Evolutionary conservation across 306 rosid species (phyloP), one percentile per base, ranked within the genome.

Genomic region (Malus asiatica): DNA sequence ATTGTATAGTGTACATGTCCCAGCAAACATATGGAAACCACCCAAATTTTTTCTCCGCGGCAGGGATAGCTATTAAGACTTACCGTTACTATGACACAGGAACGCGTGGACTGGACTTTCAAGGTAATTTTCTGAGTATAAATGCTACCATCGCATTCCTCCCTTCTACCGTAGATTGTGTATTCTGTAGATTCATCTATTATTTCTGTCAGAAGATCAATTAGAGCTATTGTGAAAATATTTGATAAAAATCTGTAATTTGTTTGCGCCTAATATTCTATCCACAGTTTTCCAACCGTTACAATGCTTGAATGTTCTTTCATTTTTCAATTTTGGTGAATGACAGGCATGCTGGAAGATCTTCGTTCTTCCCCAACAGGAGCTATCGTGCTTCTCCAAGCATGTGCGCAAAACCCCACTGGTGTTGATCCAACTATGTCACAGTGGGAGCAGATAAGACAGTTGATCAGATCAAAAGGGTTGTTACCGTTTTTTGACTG

Each of bases 351-450:
- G 81, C 59, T 96, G 30, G 97, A 96, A 82, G 99, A 96, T 83
- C 91, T 96, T 83, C 86, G 83, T 45, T 79, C 91, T 68, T 90
- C 89, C 53, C 97, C 93, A 81, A 62, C 96, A 67, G 97, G 99
- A 81, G 93, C 93, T 72, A 77, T 89, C 72, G 87, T 96, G 77
- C 84, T 96, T 74, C 86, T 96, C 68, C 99, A 96, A 80, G 99
- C 99, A 79, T 92, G 98, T n/a, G 99, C 98, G 13, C 99, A 89
- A 71, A 96, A 96, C 80, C 98, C 99, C 42, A 96, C 97, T 63
- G 97, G 99, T 61, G 99, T 96, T 82, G 99, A 92, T 82, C 98
- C 98, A 79, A 92, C 96, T 74, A 84, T 80, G 78, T 81, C 88
- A 66, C 97, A 92, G 81, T 96, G 99, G 98, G 93, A 96, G 80